phyloP scores from a whole-genome alignment of 371 early-diverging fungal species.

The Fennellomyces sp. region DNA sequence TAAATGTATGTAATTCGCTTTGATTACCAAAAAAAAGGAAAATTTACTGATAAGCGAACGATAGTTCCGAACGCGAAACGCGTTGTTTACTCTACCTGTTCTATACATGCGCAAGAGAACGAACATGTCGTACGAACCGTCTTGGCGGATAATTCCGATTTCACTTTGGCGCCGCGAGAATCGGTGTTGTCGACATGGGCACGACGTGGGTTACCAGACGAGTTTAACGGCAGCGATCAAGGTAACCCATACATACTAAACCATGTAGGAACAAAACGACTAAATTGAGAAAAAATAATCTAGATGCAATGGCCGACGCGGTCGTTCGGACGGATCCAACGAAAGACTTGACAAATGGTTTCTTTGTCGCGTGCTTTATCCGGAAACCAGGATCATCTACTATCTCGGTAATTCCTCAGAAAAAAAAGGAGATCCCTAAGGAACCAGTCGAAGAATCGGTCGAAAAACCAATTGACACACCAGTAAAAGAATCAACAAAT shows the following conservation, averaged over 20 bases:
- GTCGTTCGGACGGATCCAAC: conserved; percentile 73
- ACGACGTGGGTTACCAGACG: conserved; percentile 66
- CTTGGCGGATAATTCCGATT: conserved; percentile 52
- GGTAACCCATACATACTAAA: neutral
- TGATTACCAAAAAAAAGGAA: no score
- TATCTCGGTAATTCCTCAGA: no score
- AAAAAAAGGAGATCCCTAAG: neutral
- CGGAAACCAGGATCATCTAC: conserved; percentile 30
- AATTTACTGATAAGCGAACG: no score
- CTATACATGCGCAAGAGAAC: conserved; percentile 93
- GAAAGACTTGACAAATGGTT: conserved; percentile 79
- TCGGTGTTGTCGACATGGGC: conserved; percentile 76
- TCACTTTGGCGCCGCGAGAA: conserved; percentile 60
- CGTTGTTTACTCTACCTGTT: conserved; percentile 97
- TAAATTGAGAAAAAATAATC: neutral
- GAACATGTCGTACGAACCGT: conserved; percentile 88
- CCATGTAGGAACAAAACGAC: neutral
- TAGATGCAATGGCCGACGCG: conserved; percentile 59
- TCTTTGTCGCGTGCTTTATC: conserved; percentile 85
- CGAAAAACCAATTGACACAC: no score
- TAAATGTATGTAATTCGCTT: conserved; percentile 63
- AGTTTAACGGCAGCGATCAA: conserved; percentile 21
- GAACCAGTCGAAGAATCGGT: neutral
- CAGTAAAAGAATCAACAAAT: neutral
- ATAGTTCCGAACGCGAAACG: conserved; percentile 77